Evolutionary conservation across 2,329 filamentous ascomycete species (phyloP), one percentile per base, ranked within the genome.

Genomic region (Trichoderma gracile): DNA sequence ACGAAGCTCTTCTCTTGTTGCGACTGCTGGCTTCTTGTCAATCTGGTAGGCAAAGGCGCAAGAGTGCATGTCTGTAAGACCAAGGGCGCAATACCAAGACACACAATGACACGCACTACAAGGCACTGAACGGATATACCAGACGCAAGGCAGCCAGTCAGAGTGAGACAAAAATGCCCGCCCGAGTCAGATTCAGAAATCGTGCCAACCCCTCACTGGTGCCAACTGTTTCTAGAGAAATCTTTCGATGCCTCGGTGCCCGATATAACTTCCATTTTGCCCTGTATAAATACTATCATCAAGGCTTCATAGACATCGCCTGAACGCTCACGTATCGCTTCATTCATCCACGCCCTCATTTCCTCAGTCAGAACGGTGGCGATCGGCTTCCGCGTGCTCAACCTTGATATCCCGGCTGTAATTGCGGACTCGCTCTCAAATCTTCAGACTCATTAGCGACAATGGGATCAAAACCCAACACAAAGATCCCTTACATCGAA

Each of bases 401-500:
- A 45, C 21, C 21, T 5, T 3, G 27, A 53, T 6, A 40, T 19
- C 7, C 6, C 14, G 23, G 25, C 47, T 23, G 30, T 33, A 10
- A 25, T 19, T 43, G 10, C 33, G 5, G 10, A 14, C 33, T 14
- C 33, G 5, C 53, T 19, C 42, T 23, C 42, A 6, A 4, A 10
- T 3, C n/a, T 5, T 33, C 7, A 25, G 3, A n/a, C 2, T 25
- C 23, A n/a, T 30, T 12, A 40, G 19, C 15, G 58, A 43, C 19
- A n/a, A 64, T 64, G 61, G 61, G 61, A 6, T 57, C 61, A 1
- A 38, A 38, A 45, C 23, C 47, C 17, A 38, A 14, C 38, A 38
- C 17, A 27, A 67, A 66, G 30, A 63, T 67, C 25, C 86, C 89
- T 43, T 92, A 89, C 88, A 83, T 87, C 61, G 79, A 87, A 72